These are phyloP conservation scores for Candida insectorum DNA, from an alignment of 805 yeast genomes.

Conservation along the genomic window DNA sequence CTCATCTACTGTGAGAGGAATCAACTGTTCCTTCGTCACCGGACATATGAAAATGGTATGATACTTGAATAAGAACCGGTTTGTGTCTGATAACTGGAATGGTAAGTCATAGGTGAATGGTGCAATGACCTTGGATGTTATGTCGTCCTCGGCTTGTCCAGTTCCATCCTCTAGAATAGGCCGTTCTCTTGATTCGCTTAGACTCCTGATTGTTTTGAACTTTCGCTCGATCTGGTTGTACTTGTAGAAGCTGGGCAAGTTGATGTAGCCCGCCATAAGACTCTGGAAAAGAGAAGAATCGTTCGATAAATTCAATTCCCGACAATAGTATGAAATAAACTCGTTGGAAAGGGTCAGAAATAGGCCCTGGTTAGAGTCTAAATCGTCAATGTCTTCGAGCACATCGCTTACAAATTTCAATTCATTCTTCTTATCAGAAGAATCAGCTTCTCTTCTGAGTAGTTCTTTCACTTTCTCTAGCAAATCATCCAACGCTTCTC, in stretches of 20 bases:
- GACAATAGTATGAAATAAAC: slow-evolving; percentile 38
- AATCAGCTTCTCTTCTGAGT: too few relatives aligned
- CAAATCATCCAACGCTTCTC: neutral
- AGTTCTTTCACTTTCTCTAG: neutral
- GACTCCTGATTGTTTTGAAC: slow-evolving; percentile 16
- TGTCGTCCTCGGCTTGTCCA: too few relatives aligned
- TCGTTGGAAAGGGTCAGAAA: slow-evolving; percentile 36
- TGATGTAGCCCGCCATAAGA: slow-evolving; percentile 36
- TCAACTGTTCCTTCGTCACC: slow-evolving; percentile 39
- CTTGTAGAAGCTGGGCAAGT: slow-evolving; percentile 41
- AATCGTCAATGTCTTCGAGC: slow-evolving; percentile 24
- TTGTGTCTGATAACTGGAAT: slow-evolving; percentile 39
- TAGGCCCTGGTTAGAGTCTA: slow-evolving; percentile 25
- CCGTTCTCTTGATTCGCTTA: neutral
- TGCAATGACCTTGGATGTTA: slow-evolving; percentile 14
- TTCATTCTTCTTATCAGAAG: slow-evolving; percentile 16
- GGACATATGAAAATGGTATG: slow-evolving; percentile 48
- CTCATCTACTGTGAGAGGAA: slow-evolving; percentile 28
- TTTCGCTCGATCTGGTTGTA: slow-evolving; percentile 34
- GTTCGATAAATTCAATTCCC: slow-evolving; percentile 32
- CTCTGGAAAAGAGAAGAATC: slow-evolving; percentile 41
- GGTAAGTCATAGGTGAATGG: slow-evolving; percentile 33
- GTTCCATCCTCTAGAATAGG: too few relatives aligned
- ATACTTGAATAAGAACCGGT: slow-evolving; percentile 35
- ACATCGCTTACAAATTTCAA: slow-evolving; percentile 29